Evolutionary conservation across 495 filamentous ascomycete species (phyloP).

Genomic region (Xylaria grammica): DNA sequence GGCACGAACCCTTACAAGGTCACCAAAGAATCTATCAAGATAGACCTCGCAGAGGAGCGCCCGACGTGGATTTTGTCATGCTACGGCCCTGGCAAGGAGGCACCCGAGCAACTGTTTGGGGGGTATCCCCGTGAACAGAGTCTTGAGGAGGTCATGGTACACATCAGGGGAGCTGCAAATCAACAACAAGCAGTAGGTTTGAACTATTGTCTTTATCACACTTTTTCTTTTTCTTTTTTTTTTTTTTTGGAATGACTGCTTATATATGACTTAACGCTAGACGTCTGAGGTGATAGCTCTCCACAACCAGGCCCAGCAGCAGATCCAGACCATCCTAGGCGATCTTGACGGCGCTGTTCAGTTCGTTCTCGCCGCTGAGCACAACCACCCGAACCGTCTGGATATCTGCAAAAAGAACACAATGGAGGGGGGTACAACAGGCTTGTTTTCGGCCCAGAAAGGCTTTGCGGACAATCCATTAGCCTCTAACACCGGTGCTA

Average conservation of each 20-base stretch:
- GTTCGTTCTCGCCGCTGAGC: conserved; percentile 69
- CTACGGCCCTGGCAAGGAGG: conserved; percentile 74
- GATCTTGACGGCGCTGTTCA: conserved; percentile 74
- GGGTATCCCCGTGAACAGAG: conserved; percentile 80
- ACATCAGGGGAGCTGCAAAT: conserved; percentile 68
- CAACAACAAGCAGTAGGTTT: conserved; percentile 62
- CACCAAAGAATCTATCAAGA: conserved; percentile 59
- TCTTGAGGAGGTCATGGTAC: conserved; percentile 78
- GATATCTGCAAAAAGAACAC: conserved; percentile 65
- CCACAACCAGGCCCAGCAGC: conserved; percentile 64
- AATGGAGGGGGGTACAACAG: conserved; percentile 39
- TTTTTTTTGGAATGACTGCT: not conserved
- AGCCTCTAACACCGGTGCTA: conserved; percentile 25
- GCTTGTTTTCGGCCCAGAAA: conserved; percentile 32
- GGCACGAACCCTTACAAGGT: conserved; percentile 51
- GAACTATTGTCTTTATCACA: not conserved
- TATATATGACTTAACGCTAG: conserved; percentile 34
- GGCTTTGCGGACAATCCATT: conserved; percentile 32
- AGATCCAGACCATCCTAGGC: conserved; percentile 68
- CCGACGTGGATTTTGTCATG: conserved; percentile 85
- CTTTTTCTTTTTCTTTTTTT: not conserved
- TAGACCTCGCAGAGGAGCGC: conserved; percentile 69
- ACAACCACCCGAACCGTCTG: conserved; percentile 79
- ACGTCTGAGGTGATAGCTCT: conserved; percentile 65
- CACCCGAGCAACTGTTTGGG: conserved; percentile 80